Conservation (phyloP, 2,329 filamentous ascomycete species). For the Elsinoe arachidis region DNA sequence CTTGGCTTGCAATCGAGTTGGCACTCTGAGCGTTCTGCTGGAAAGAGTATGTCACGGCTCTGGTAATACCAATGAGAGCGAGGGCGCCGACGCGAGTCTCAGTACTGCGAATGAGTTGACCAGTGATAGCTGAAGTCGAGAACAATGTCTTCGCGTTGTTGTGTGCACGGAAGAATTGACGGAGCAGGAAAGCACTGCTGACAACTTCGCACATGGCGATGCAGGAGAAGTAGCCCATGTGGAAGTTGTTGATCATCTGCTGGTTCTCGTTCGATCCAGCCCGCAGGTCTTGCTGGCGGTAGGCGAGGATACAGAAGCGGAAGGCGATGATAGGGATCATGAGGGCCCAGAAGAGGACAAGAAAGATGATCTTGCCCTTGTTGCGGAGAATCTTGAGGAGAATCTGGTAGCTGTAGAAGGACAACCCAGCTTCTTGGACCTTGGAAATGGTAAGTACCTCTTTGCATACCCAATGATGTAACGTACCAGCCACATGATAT, state of each 20-base stretch:
- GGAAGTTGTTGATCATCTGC: conserved; percentile 2
- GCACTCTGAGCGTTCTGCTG: conserved; percentile 6
- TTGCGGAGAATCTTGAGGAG: not conserved
- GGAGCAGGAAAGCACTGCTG: not conserved
- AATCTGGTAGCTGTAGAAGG: conserved; percentile 6
- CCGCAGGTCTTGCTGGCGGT: not conserved
- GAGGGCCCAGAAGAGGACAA: conserved; percentile 1
- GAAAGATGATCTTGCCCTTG: conserved; percentile 7
- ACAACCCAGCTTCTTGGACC: not conserved
- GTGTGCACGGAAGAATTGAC: conserved; percentile 1
- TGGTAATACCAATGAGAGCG: not conserved
- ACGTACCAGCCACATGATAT: conserved; percentile 4
- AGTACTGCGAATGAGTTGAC: not conserved
- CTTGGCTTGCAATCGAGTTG: not conserved
- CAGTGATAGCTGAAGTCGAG: not conserved
- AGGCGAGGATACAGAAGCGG: not conserved
- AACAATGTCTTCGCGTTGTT: conserved; percentile 1
- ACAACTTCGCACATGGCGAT: conserved; percentile 2
- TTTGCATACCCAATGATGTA: no score
- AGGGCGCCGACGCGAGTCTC: not conserved
- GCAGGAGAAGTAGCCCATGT: conserved; percentile 5
- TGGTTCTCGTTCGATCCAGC: not conserved
- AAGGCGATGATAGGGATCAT: not conserved
- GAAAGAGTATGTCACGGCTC: not conserved
- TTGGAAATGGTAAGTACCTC: not conserved